Evolutionary conservation across 2,329 filamentous ascomycete genomes (phyloP), one percentile per base, ranked within the genome.

Genomic region (Cladosporium colombiae): DNA sequence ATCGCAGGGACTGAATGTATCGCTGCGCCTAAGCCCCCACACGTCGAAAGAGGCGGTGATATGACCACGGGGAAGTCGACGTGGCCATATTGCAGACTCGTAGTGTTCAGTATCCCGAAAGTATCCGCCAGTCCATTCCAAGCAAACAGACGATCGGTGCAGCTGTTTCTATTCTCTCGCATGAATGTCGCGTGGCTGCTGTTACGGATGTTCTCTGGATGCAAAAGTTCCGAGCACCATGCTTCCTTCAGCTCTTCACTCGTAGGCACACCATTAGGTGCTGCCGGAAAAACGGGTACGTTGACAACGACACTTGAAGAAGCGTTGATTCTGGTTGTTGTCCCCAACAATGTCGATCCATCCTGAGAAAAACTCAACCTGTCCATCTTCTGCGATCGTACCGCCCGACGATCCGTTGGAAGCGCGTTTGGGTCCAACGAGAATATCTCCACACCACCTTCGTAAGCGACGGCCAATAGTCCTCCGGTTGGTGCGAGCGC

Each of bases 381-480:
- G 61, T 78, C 76, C 75, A 78, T 76, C 49, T 70, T 72, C 11
- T 71, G 69, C n/a, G 72, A 74, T 52, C 76, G 68, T 2, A 77
- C 75, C 8, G 76, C 76, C 69, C 76, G 68, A 18, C 76, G 70
- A 59, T 78, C 76, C 6, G 76, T 77, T 5, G 74, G 71, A 23
- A 77, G 69, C 8, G 87, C 87, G 64, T 82, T 85, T 2, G 88
- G 81, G 64, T 86, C 86, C 35, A 96, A 79, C 7, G 92, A 91
- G 59, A 91, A 90, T 0, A 97, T 90, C 77, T 96, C 92, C 66
- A 96, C 92, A 10, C 91, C 91, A 56, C 91, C 90, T 75, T 94
- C 89, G 76, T 93, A 96, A 6, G 92, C 92, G 31, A 91, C 89
- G n/a, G 92, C 92, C 57, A 97, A 80, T 4, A 96, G 89, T 27